Base-by-base conservation (phyloP, 495 filamentous ascomycete species). In the Aspergillus sclerotioniger region DNA sequence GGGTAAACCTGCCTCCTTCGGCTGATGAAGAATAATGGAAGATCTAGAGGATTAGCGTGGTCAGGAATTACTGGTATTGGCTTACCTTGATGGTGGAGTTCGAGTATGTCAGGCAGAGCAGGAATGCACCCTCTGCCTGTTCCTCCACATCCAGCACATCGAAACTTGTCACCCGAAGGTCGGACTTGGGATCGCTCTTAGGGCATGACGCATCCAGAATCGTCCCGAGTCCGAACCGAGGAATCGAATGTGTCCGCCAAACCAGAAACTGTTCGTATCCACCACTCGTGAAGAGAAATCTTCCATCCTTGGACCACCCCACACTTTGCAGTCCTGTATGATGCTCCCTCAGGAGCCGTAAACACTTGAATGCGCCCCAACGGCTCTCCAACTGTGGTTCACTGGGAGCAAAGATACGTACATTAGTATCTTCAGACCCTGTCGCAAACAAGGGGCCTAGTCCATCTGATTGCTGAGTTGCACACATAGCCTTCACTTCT, bases 191-290 rank as follows among this genome's bases (percentile, higher is more conserved):
- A 3, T 82, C 83, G 12, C 79, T 74, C 19, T 84, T 82, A 0
- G 82, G 81, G 62, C 83, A 87, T 9, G 75, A 70, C 0, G 84
- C 84, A 62, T 90, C 84, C 58, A 86, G 82, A 4, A 86, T 75
- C 3, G 87, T 83, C 31, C 85, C 78, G 43, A 87, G 47, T 56
- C 84, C 75, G 57, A 84, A 68, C 33, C 71, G 60, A 45, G 82
- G 80, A 10, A 92, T 67, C 1, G 54, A 62, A 1, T 74, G 70
- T 10, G 96, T 65, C 32, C 82, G 78, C 92, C 93, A 98, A 25
- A 93, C 82, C 55, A 84, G 93, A 58, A 98, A 87, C 64, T 98
- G 95, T 63, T 96, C 93, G 55, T 83, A 86, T 0, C 90, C 94
- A 12, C 84, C 91, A 60, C 89, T 90, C 54, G 88, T 94, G 66